Evolutionary conservation across 306 rosid species (phyloP).

Genomic region (Rosa multiflora): DNA sequence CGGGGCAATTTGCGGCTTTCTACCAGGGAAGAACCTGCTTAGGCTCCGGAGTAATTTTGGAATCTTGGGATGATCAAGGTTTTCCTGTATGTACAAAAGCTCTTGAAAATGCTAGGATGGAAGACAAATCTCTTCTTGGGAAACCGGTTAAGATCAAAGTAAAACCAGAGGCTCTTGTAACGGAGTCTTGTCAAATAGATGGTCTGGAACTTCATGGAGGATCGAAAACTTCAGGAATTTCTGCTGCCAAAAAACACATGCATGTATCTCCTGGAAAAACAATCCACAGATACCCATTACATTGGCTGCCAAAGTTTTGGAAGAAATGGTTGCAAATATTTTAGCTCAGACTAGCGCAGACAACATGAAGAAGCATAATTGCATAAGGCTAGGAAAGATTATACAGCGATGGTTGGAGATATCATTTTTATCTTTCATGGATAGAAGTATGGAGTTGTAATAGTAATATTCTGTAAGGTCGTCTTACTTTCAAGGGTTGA

Average conservation of each 20-base stretch:
- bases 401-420: not conserved
- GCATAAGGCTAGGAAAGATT: not conserved
- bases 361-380: not conserved
- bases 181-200: conserved; percentile 30
- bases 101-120: conserved; percentile 69
- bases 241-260: conserved; percentile 30
- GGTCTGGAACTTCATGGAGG: conserved; percentile 23
- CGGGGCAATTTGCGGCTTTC: conserved; percentile 91
- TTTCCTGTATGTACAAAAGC: conserved; percentile 83
- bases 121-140: conserved; percentile 81
- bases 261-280: conserved; percentile 22
- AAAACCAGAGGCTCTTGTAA: conserved; percentile 46
- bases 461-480: not conserved
- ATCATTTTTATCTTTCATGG: not conserved
- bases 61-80: conserved; percentile 83
- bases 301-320: conserved; percentile 36
- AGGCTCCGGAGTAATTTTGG: conserved; percentile 89
- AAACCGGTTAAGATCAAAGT: conserved; percentile 87
- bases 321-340: conserved; percentile 34
- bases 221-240: conserved; percentile 22
- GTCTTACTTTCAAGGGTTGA: not conserved
- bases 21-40: conserved; percentile 74
- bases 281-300: conserved; percentile 16
- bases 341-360: conserved; percentile 26
- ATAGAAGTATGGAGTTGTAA: not conserved